Evolutionary conservation across 2,329 filamentous ascomycete genomes (phyloP), one percentile per base, ranked within the genome.

Genomic region (Colletotrichum spinosum): DNA sequence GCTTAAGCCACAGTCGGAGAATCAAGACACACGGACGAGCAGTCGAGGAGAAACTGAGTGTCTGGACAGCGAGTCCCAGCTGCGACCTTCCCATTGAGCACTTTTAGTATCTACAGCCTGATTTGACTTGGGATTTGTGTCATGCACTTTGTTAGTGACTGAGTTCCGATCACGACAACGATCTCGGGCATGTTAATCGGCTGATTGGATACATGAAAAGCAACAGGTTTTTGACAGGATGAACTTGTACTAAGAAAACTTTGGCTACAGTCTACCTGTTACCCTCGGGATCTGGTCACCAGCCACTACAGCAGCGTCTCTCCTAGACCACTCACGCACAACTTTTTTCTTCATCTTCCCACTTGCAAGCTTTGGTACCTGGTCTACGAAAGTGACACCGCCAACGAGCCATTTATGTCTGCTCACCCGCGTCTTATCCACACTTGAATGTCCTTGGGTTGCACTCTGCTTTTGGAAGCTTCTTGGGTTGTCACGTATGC

Each of bases 321-420:
- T 76, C 75, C 85, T 86, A 7, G 85, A 81, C 85, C 84, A 87
- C 48, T 87, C 84, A 69, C 83, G 81, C 76, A 88, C 77, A 6
- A 83, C 72, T 69, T 86, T 86, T 53, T 85, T 77, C 72, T 84
- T 79, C 55, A 88, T 87, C 78, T 88, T 89, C 8, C 86, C 86
- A 65, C 82, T 84, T 11, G 83, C 81, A 50, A 86, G 74, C 72
- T 86, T 87, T 1, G 86, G 86, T 57, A 88, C 81, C 67, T 84
- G 83, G 53, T 86, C 81, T 7, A 88, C 79, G 65, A 88, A 87
- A 34, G 80, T 76, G 35, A 87, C 79, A 4, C 84, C 84, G 3
- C 84, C 84, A 1, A 77, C 79, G 2, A 87, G 76, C 60, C 78
- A 76, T 70, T 86, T 86, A 68, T 87, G 83, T 71, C 82, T 85